Percentiles rank a stretch among this genome's conserved stretches.
These are phyloP conservation scores for Pyrus communis DNA, from an alignment of 306 rosid genomes.

Conservation along the genomic window DNA sequence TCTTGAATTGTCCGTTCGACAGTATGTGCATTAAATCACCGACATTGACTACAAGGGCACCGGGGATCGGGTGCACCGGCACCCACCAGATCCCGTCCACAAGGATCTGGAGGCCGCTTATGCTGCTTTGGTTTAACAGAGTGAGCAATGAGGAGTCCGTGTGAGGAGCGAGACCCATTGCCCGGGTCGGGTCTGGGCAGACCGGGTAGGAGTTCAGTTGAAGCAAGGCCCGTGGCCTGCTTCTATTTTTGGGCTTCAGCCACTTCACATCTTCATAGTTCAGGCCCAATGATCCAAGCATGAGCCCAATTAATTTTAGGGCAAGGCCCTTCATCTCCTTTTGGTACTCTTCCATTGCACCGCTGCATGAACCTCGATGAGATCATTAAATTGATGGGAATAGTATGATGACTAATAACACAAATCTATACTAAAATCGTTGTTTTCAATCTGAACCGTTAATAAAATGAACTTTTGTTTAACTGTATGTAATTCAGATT, in stretches of 20 bases:
- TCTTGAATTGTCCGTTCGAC: conserved; percentile 34
- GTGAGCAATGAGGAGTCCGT: conserved; percentile 51
- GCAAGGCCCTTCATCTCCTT: conserved; percentile 24
- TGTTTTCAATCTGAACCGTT: too few relatives aligned
- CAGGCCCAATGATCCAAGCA: conserved; percentile 30
- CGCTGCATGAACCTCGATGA: conserved; percentile 9
- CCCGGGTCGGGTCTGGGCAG: conserved; percentile 40
- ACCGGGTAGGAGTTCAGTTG: conserved; percentile 46
- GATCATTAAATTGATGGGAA: too few relatives aligned
- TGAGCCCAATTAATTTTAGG: conserved; percentile 14
- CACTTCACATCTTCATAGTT: conserved; percentile 17
- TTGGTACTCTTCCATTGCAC: conserved; percentile 35
- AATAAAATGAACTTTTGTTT: too few relatives aligned
- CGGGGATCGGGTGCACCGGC: conserved; percentile 22
- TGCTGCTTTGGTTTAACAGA: conserved; percentile 22
- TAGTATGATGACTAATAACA: too few relatives aligned
- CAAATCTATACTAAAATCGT: too few relatives aligned
- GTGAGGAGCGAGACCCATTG: conserved; percentile 52
- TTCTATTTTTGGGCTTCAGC: conserved; percentile 7
- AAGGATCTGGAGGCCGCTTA: conserved; percentile 30
- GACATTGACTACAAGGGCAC: conserved; percentile 33
- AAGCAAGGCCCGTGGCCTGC: background rate
- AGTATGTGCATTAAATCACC: conserved; percentile 48
- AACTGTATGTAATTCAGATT: too few relatives aligned
- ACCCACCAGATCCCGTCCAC: conserved; percentile 29